These are phyloP conservation scores for Beauveria caledonica DNA, from an alignment of 2,329 filamentous ascomycete genomes.

Conservation along the genomic window DNA sequence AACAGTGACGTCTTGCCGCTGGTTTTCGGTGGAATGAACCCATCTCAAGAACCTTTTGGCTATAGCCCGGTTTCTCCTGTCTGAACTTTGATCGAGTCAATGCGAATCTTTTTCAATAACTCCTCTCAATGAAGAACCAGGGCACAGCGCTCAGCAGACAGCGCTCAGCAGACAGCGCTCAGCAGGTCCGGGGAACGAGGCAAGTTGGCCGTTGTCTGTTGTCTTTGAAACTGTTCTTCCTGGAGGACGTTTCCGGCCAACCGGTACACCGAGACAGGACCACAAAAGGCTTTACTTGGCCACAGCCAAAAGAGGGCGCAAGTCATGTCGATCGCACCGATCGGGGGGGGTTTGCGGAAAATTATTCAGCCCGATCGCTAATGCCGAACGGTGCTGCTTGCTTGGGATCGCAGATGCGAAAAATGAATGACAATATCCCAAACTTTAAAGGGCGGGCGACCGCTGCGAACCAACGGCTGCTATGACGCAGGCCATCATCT, in stretches of 20 bases:
- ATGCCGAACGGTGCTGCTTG: background rate
- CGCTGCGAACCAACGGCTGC: background rate
- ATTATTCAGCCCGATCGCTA: background rate
- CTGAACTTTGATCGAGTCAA: background rate
- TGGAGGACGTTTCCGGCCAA: background rate
- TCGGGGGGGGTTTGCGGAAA: background rate
- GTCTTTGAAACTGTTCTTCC: too few relatives aligned
- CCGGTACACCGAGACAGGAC: background rate
- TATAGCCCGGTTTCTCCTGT: background rate
- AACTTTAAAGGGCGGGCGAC: background rate
- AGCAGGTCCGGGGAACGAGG: too few relatives aligned
- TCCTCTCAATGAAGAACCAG: background rate
- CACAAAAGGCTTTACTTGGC: background rate
- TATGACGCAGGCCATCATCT: background rate
- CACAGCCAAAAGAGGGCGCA: background rate
- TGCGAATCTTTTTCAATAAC: background rate
- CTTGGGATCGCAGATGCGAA: background rate
- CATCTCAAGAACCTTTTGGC: background rate
- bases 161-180: too few relatives aligned
- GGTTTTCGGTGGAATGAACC: background rate
- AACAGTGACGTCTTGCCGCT: slow-evolving; percentile 1
- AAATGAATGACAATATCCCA: slow-evolving; percentile 1
- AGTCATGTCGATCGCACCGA: background rate
- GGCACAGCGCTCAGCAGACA: background rate
- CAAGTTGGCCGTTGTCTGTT: background rate